Conservation (phyloP, 257 asterid genomes). For the Solanum pennellii region DNA sequence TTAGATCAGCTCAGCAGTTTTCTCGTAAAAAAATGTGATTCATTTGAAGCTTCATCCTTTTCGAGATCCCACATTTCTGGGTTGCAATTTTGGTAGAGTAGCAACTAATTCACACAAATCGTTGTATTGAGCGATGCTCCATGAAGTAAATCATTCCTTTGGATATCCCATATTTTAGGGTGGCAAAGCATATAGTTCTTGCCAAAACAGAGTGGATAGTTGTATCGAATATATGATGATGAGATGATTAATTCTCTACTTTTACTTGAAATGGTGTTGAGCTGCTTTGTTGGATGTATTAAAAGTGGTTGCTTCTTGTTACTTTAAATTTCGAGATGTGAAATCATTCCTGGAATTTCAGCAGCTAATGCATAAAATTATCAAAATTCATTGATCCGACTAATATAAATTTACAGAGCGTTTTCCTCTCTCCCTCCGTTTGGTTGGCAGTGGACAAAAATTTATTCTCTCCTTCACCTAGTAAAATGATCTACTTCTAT, state of each 20-base stretch:
- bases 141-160: not conserved
- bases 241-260: not conserved
- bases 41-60: not conserved
- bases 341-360: not conserved
- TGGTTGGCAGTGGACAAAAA: not conserved
- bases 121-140: not conserved
- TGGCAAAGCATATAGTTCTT: not conserved
- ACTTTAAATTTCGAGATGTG: not conserved
- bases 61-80: not conserved
- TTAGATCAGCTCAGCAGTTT: slow-evolving; percentile 31
- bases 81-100: not conserved
- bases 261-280: not conserved
- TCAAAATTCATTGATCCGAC: not conserved
- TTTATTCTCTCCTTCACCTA: not conserved
- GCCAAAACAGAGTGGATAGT: not conserved
- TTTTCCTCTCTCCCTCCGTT: not conserved
- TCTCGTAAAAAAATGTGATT: slow-evolving; percentile 53
- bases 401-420: not conserved
- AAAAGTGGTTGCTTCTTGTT: not conserved
- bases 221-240: not conserved
- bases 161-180: not conserved
- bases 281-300: not conserved
- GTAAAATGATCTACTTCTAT: not conserved
- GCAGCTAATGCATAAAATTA: not conserved
- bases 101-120: not conserved